Evolutionary conservation across 1,284 basidiomycete genomes (phyloP).

Genomic region (Sanghuangporus sanghuang): DNA sequence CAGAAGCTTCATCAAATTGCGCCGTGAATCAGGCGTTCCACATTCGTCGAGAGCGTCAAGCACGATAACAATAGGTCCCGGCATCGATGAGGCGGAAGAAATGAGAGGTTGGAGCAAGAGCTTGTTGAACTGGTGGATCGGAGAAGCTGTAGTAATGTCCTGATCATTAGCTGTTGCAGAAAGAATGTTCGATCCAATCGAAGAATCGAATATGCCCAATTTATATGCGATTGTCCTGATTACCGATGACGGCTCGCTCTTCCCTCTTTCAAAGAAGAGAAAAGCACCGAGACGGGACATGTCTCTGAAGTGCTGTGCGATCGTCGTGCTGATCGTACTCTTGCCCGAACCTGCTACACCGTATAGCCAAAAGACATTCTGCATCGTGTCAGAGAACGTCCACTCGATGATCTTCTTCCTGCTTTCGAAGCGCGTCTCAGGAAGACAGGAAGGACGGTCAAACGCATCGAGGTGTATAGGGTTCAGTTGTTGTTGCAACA

Average conservation of each 20-base stretch:
- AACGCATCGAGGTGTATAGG: conserved; percentile 1
- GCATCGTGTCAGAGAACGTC: neutral
- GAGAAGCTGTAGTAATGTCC: neutral
- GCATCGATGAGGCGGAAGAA: neutral
- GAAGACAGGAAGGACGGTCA: conserved; percentile 5
- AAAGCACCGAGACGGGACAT: conserved; percentile 4
- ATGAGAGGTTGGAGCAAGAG: neutral
- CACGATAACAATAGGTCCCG: conserved; percentile 3
- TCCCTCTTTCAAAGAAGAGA: conserved; percentile 19
- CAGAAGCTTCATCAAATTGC: conserved; percentile 26
- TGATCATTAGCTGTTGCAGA: neutral
- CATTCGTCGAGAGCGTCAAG: conserved; percentile 11
- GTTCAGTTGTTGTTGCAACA: neutral
- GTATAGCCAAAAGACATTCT: conserved; percentile 20
- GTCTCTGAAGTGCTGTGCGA: neutral
- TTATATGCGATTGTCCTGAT: conserved; percentile 20
- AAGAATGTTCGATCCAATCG: neutral
- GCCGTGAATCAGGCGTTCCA: conserved; percentile 19
- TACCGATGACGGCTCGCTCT: conserved; percentile 17
- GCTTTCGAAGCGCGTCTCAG: neutral
- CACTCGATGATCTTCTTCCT: neutral
- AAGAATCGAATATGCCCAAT: conserved; percentile 17
- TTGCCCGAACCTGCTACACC: conserved; percentile 28
- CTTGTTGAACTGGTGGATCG: neutral
- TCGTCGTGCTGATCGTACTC: conserved; percentile 21